These are phyloP conservation scores for Noccaea bulbosa DNA, from an alignment of 345 rosid genomes.

Conservation along the genomic window DNA sequence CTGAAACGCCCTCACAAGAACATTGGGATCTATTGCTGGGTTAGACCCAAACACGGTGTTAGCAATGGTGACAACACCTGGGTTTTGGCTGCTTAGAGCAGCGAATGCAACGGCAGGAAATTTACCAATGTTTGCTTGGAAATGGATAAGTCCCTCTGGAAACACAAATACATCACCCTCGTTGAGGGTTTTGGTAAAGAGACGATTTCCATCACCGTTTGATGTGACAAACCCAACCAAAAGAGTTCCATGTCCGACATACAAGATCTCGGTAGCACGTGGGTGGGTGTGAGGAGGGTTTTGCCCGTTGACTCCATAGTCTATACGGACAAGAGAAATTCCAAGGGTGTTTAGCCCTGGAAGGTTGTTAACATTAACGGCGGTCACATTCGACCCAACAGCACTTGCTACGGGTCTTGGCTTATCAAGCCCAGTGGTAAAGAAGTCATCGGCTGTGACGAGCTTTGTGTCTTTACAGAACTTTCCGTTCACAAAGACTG, in stretches of 20 bases:
- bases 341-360: slow-evolving; percentile 41
- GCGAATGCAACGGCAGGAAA: slow-evolving; percentile 2
- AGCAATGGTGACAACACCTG: slow-evolving; percentile 16
- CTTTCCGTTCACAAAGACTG: slow-evolving; percentile 37
- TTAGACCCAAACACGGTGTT: slow-evolving; percentile 25
- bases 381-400: neutral
- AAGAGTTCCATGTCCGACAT: slow-evolving; percentile 20
- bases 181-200: slow-evolving; percentile 25
- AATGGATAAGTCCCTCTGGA: slow-evolving; percentile 36
- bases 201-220: slow-evolving; percentile 21
- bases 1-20: slow-evolving; percentile 29
- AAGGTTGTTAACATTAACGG: slow-evolving; percentile 13
- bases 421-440: neutral
- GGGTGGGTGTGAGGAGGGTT: slow-evolving; percentile 43
- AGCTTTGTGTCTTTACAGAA: slow-evolving; percentile 35
- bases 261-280: slow-evolving; percentile 42
- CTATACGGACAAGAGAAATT: too few species aligned
- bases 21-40: neutral
- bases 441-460: slow-evolving; percentile 32
- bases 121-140: neutral
- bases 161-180: slow-evolving; percentile 32
- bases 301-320: slow-evolving; percentile 5
- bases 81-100: slow-evolving; percentile 26
- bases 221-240: slow-evolving; percentile 33
- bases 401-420: slow-evolving; percentile 8